Conservation (phyloP, 2,329 filamentous ascomycete species). For the Decorospora gaudefroyi region DNA sequence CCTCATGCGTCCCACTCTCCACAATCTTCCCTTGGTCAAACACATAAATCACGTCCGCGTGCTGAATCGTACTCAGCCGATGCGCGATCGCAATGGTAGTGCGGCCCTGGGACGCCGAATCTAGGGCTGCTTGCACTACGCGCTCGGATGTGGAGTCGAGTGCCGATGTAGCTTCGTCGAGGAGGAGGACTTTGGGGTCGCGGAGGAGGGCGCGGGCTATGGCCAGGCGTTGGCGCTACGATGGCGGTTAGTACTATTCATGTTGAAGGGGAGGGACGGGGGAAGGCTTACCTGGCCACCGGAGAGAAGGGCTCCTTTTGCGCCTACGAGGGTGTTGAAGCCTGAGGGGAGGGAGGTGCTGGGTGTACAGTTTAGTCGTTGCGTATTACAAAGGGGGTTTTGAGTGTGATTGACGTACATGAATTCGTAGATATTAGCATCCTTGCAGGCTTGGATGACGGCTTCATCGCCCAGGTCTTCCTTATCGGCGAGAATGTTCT, state of each 20-base stretch:
- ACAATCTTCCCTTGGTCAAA: constrained; percentile 88
- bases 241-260: neutral
- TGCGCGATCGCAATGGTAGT: constrained; percentile 97
- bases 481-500: constrained; percentile 73
- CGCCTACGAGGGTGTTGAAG: constrained; percentile 83
- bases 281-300: constrained; percentile 63
- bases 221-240: constrained; percentile 85
- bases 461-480: constrained; percentile 71
- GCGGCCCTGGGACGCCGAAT: constrained; percentile 79
- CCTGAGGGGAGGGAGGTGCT: constrained; percentile 61
- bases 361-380: neutral
- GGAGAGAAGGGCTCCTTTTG: constrained; percentile 66
- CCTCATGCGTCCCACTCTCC: constrained; percentile 80
- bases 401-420: constrained; percentile 28
- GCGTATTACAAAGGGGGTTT: neutral
- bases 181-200: constrained; percentile 77
- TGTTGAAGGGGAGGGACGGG: no score
- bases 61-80: constrained; percentile 87
- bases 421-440: constrained; percentile 54
- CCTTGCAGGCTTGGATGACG: constrained; percentile 78
- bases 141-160: constrained; percentile 61
- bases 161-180: constrained; percentile 48
- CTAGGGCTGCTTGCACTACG: constrained; percentile 78
- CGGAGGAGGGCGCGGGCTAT: constrained; percentile 92
- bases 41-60: constrained; percentile 94